Evolutionary conservation across 345 rosid species (phyloP), one percentile per base, ranked within the genome.

Genomic region (Citrus australasica): DNA sequence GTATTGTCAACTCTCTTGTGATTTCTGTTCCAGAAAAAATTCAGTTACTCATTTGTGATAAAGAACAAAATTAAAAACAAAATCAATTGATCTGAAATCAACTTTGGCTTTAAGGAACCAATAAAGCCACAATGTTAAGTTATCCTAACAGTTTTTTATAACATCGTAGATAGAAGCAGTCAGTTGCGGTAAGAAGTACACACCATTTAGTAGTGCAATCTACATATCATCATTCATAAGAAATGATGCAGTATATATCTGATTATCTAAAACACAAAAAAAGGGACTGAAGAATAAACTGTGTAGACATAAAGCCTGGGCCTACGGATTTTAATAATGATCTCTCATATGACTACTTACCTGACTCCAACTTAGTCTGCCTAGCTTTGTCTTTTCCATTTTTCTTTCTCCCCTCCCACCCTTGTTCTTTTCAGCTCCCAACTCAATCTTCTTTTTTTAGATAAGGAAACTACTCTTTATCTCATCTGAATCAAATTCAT

Each of bases 21-120:
- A 81, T 78, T 56, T 88, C 99, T 94, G 95, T 79, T 59, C 69
- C 71, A 82, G 33, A 63, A 77, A 73, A 67, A 51, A 79, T 17
- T 56, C 11, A 55, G 77, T 65, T 64, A 77, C 53, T 75, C 16
- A 55, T 69, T 56, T 81, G 65, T 22, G 17, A 73, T 9, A 25
- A 69, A 56, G 8, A 58, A 40, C 40, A 17, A 53, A 53, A 53
- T 4, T 53, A 53, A 14, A 66, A 73, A 75, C 40, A 35, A 21
- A 21, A 65, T n/a, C 53, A 66, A 46, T 59, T 72, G 62, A 25
- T 58, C 66, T 59, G 46, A 60, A 25, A 74, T 2, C 7, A 60
- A 33, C n/a, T n/a, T 21, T 61, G 4, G 58, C 56, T 40, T 70
- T 59, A 32, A 13, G 40, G 61, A 11, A 59, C n/a, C 13, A 22